Evolutionary conservation across 148 eudicot species (phyloP).

Genomic region (Persicaria maculosa): DNA sequence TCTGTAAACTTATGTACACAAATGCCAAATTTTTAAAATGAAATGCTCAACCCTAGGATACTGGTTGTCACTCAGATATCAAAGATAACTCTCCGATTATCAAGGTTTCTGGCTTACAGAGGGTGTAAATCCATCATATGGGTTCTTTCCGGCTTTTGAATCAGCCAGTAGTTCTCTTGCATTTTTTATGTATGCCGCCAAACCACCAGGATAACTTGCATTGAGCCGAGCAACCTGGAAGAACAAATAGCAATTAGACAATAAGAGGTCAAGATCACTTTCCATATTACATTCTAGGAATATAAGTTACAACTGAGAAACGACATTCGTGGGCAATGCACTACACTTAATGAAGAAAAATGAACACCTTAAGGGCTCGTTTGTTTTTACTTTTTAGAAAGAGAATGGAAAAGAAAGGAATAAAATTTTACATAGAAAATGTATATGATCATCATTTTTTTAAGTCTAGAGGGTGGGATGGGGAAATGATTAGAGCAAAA

Average conservation of each 20-base stretch:
- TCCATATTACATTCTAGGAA: not conserved
- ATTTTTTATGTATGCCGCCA: conserved; percentile 63
- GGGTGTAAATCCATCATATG: conserved; percentile 87
- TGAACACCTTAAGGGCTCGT: too few species aligned
- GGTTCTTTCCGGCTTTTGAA: conserved; percentile 87
- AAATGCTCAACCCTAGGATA: not conserved
- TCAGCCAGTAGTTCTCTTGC: conserved; percentile 79
- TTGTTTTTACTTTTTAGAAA: too few species aligned
- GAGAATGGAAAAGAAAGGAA: too few species aligned
- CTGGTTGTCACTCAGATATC: not conserved
- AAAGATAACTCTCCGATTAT: not conserved
- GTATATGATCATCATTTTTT: too few species aligned
- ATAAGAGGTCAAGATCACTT: not conserved
- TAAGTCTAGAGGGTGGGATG: too few species aligned
- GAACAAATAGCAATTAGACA: conserved; percentile 2
- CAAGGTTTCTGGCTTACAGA: conserved; percentile 48
- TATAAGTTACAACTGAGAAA: not conserved
- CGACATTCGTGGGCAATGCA: not conserved
- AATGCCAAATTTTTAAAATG: not conserved
- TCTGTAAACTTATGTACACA: not conserved
- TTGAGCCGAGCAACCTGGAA: conserved; percentile 65
- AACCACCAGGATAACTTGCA: conserved; percentile 84
- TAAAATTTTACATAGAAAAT: too few species aligned
- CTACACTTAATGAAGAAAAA: not conserved
- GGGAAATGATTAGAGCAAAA: too few species aligned